Base-by-base conservation (phyloP, 2,329 filamentous ascomycete species). In the Hypoxylon sp. region DNA sequence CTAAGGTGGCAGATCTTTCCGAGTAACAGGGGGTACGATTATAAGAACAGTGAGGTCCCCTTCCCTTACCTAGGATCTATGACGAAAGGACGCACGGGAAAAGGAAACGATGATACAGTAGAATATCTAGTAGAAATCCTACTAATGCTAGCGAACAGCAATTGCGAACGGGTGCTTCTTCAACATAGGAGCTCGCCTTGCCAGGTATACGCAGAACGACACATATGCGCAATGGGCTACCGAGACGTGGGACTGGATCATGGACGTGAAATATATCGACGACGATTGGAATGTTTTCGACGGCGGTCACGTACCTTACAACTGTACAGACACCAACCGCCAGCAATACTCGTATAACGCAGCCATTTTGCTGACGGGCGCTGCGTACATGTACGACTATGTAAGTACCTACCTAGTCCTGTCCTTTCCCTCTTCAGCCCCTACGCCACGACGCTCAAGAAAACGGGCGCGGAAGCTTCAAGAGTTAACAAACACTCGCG, bases 1-100 rank as follows among this genome's bases (percentile, higher is more conserved):
- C 75, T 92, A 69, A 84, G 86, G 68, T 92, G 90, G 90, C 90
- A 92, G 79, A 87, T 91, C 55, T 89, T 86, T 77, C 79, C 84
- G 1, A 85, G 83, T 72, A 89, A 90, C 73, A 83, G 78, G 31
- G 89, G 89, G 17, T 82, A 80, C 67, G 75, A 79, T 62, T 83
- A 83, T 74, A 83, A 85, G 74, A 84, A 84, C 68, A 79, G 74
- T 78, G 73, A 51, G 76, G 66, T 22, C 17, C 22, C 19, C n/a
- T 24, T 19, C 39, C 44, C 5, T 33, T 26, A 22, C n/a, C 48
- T 29, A 29, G 13, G 3, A 31, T 13, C 11, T 17, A 19, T 1
- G 9, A 39, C 2, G 24, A 51, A 55, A 29, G n/a, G 39, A 50
- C 4, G 22, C 11, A 19, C 8, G 29, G 10, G 19, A n/a, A 46